phyloP scores from a whole-genome alignment of 2,329 filamentous ascomycete species.

The Colletotrichum salicis region DNA sequence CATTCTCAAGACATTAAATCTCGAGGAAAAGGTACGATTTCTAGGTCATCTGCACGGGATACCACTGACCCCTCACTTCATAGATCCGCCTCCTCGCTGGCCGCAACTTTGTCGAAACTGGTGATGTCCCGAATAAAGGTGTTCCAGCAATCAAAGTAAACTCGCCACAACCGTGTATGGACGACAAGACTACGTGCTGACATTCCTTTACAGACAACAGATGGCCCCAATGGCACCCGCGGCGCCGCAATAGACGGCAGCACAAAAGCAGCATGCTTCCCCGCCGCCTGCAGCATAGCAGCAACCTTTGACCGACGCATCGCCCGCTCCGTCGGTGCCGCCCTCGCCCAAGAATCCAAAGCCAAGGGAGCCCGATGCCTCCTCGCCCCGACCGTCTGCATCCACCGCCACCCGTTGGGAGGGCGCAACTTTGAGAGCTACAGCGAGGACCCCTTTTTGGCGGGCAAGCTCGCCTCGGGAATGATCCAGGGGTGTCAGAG shows the following conservation, averaged over 20 bases:
- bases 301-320: constrained; percentile 78
- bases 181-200: no score
- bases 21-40: constrained; percentile 43
- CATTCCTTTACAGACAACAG: constrained; percentile 8
- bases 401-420: constrained; percentile 72
- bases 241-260: constrained; percentile 33
- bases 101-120: constrained; percentile 33
- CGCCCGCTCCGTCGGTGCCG: constrained; percentile 72
- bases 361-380: constrained; percentile 76
- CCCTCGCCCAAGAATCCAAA: constrained; percentile 77
- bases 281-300: constrained; percentile 76
- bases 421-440: constrained; percentile 71
- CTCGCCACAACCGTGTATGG: no score
- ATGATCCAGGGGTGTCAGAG: constrained; percentile 77
- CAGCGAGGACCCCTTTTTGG: constrained; percentile 74
- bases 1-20: constrained; percentile 43
- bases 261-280: constrained; percentile 56
- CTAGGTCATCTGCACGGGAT: no score
- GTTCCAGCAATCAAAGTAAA: constrained; percentile 29
- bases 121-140: constrained; percentile 16
- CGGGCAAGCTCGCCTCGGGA: constrained; percentile 71
- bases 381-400: constrained; percentile 67
- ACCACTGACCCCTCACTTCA: background rate
- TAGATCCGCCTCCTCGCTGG: constrained; percentile 32
- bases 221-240: constrained; percentile 35